Conservation (phyloP, 73 alveolate species). For the Paramecium biaurelia region DNA sequence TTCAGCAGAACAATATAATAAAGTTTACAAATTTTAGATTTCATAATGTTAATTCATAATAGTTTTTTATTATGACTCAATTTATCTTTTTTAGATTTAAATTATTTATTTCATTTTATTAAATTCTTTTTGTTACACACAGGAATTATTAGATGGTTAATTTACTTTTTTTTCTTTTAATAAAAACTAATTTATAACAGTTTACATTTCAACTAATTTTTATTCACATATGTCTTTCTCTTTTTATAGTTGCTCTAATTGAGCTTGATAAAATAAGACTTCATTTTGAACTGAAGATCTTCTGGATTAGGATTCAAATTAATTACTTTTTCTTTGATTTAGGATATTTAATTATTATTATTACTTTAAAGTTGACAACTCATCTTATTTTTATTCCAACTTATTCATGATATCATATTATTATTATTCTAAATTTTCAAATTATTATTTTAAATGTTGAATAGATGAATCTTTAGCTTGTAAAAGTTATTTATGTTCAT, state of each 20-base stretch:
- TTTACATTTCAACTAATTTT: conserved; percentile 27
- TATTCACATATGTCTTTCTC: conserved; percentile 30
- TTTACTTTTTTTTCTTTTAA: not conserved
- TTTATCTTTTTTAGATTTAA: not conserved
- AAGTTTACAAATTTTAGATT: conserved; percentile 3
- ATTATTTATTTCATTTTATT: conserved; percentile 7
- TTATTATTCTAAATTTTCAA: not conserved
- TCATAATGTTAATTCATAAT: conserved; percentile 49
- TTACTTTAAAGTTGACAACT: not conserved
- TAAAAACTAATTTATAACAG: not conserved
- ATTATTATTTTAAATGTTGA: not conserved
- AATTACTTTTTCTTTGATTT: not conserved
- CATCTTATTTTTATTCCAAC: not conserved
- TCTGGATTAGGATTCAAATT: not conserved
- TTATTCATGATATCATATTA: not conserved
- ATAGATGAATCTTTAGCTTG: not conserved
- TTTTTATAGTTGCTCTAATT: not conserved
- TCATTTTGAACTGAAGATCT: not conserved
- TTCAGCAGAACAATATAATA: conserved; percentile 1
- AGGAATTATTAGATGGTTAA: not conserved
- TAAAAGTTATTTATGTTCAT: not conserved
- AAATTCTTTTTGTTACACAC: not conserved
- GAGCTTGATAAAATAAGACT: not conserved
- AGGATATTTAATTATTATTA: not conserved
- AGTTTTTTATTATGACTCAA: conserved; percentile 36